Percentiles rank a stretch among this genome's conserved stretches.
Evolutionary conservation across 2,329 filamentous ascomycete genomes (phyloP).

Genomic region (Aspergillus sp.): DNA sequence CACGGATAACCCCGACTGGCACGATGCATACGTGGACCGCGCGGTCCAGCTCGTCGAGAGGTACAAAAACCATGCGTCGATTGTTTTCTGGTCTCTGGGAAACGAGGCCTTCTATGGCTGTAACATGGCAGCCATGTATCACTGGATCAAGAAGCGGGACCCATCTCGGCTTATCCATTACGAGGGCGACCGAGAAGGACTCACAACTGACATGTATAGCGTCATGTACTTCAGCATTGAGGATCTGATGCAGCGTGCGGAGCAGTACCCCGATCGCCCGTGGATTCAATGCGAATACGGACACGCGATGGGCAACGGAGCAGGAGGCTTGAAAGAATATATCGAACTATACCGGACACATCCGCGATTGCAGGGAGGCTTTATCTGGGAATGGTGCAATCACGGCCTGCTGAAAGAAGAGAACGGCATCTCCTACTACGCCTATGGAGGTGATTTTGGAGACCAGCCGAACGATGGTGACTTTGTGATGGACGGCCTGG

Average conservation of each 20-base stretch:
- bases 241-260: slow-evolving; percentile 47
- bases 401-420: slow-evolving; percentile 51
- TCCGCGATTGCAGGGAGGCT: slow-evolving; percentile 63
- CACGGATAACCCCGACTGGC: slow-evolving; percentile 10
- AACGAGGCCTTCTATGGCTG: slow-evolving; percentile 71
- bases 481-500: slow-evolving; percentile 63
- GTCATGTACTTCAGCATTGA: slow-evolving; percentile 64
- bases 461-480: slow-evolving; percentile 59
- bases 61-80: slow-evolving; percentile 68
- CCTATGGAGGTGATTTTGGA: slow-evolving; percentile 62
- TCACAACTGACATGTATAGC: slow-evolving; percentile 63
- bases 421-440: slow-evolving; percentile 44
- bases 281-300: slow-evolving; percentile 50
- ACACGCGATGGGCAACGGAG: slow-evolving; percentile 72
- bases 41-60: slow-evolving; percentile 62
- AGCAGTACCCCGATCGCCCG: slow-evolving; percentile 40
- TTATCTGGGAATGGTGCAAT: slow-evolving; percentile 66
- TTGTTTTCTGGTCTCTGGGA: slow-evolving; percentile 71
- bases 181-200: slow-evolving; percentile 60
- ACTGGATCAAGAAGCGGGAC: slow-evolving; percentile 59
- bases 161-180: slow-evolving; percentile 62
- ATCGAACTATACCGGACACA: slow-evolving; percentile 61
- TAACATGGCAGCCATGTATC: slow-evolving; percentile 67
- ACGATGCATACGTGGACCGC: slow-evolving; percentile 63
- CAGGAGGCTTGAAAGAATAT: slow-evolving; percentile 68